Percentiles rank a stretch among this genome's conserved stretches.
Evolutionary conservation across 179 eudicot genomes (phyloP).

Genomic region (Pouteria campechiana): DNA sequence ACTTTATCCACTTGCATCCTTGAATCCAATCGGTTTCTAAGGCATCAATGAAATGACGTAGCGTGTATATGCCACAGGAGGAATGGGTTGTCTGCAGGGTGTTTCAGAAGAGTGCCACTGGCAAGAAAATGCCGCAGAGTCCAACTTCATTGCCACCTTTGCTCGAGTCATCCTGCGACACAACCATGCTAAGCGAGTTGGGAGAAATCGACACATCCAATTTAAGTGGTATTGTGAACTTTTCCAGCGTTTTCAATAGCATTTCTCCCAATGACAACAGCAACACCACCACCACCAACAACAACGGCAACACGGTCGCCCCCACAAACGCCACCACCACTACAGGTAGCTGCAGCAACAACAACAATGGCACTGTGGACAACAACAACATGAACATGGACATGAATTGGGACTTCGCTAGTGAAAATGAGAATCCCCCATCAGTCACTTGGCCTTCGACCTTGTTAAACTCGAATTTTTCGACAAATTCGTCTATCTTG

Average conservation of each 20-base stretch:
- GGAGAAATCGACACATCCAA: constrained; percentile 55
- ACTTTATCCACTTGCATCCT: background rate
- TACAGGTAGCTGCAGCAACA: constrained; percentile 7
- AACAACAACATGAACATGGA: constrained; percentile 19
- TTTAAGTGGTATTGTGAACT: constrained; percentile 17
- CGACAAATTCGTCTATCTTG: constrained; percentile 52
- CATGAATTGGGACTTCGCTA: constrained; percentile 25
- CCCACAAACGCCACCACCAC: too few relatives aligned
- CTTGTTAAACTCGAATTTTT: constrained; percentile 39
- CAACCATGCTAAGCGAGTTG: constrained; percentile 29
- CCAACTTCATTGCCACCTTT: constrained; percentile 27
- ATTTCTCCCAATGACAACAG: constrained; percentile 19
- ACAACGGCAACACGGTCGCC: constrained; percentile 8
- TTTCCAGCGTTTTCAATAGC: constrained; percentile 19
- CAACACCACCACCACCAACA: background rate
- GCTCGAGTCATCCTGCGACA: constrained; percentile 30
- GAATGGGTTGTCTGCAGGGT: constrained; percentile 95
- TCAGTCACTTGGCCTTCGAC: constrained; percentile 40
- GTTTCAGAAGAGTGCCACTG: constrained; percentile 56
- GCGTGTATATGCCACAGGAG: constrained; percentile 28
- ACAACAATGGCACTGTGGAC: constrained; percentile 6
- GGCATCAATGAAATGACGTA: background rate
- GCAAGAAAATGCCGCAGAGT: constrained; percentile 45
- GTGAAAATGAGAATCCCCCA: constrained; percentile 22
- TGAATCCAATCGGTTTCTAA: background rate